Evolutionary conservation across 2,329 filamentous ascomycete species (phyloP).

Genomic region (Trichoderma koningii): DNA sequence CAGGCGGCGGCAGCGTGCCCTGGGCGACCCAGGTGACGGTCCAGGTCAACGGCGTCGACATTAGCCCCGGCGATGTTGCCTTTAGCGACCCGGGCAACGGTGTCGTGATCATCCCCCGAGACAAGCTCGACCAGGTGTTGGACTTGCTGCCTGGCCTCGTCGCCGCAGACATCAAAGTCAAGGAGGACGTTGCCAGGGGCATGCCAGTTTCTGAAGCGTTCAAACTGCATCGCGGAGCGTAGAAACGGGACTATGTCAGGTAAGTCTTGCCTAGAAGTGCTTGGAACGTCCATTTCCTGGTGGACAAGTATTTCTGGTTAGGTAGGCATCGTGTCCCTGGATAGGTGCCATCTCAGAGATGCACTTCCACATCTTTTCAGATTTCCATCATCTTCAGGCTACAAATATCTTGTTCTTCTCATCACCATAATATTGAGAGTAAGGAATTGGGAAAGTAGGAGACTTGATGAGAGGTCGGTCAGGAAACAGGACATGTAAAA

Average conservation of each 20-base stretch:
- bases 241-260: background rate
- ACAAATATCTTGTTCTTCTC: background rate
- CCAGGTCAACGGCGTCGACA: conserved; percentile 46
- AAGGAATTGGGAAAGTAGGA: background rate
- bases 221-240: conserved; percentile 52
- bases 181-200: conserved; percentile 64
- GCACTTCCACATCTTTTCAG: too few relatives aligned
- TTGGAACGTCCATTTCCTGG: too few relatives aligned
- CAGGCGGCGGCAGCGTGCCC: conserved; percentile 57
- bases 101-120: conserved; percentile 66
- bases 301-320: too few relatives aligned
- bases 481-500: background rate
- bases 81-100: conserved; percentile 71
- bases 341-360: too few relatives aligned
- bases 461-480: background rate
- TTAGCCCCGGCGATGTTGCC: conserved; percentile 64
- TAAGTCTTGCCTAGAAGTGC: too few relatives aligned
- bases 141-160: conserved; percentile 57
- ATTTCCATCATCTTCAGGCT: background rate
- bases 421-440: background rate
- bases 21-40: conserved; percentile 54
- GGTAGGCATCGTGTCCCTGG: too few relatives aligned
- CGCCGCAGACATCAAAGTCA: conserved; percentile 61
- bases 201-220: conserved; percentile 68
- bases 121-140: conserved; percentile 61